Percentiles rank a stretch among this genome's conserved stretches.
Conservation (phyloP, 306 rosid genomes). For the Rosa lucieae region DNA sequence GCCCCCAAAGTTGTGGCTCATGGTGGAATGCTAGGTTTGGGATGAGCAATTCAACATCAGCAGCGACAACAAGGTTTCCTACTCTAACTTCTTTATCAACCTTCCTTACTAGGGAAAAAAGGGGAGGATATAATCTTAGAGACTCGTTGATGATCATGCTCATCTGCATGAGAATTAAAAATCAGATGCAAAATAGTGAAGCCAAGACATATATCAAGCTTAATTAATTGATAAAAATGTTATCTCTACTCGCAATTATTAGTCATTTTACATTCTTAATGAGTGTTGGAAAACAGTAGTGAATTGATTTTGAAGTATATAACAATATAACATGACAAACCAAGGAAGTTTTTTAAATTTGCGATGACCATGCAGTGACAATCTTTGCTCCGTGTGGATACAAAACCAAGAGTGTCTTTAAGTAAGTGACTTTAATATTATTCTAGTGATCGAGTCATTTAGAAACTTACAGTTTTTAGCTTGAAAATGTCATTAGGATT, state of each 20-base stretch:
- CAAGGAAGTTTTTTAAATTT: too few species aligned
- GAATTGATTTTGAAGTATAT: background rate
- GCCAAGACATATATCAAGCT: background rate
- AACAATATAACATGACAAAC: too few species aligned
- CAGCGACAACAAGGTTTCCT: conserved; percentile 18
- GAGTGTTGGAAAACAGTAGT: background rate
- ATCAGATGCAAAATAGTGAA: background rate
- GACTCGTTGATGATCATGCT: conserved; percentile 18
- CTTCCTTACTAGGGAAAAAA: background rate
- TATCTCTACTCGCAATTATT: background rate
- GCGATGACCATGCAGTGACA: background rate
- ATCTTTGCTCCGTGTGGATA: background rate
- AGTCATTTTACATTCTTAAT: too few species aligned
- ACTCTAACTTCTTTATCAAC: conserved; percentile 14
- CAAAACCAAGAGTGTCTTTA: background rate
- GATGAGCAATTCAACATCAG: conserved; percentile 4
- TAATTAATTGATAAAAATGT: background rate
- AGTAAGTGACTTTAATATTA: background rate
- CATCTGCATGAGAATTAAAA: conserved; percentile 17
- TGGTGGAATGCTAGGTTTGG: conserved; percentile 18
- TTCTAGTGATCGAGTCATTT: background rate
- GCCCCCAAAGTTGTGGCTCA: conserved; percentile 24
- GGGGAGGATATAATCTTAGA: conserved; percentile 21
- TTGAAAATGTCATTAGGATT: conserved; percentile 11
- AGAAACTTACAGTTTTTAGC: conserved; percentile 14